Evolutionary conservation across 345 rosid genomes (phyloP).

Genomic region (Toxicodendron radicans): DNA sequence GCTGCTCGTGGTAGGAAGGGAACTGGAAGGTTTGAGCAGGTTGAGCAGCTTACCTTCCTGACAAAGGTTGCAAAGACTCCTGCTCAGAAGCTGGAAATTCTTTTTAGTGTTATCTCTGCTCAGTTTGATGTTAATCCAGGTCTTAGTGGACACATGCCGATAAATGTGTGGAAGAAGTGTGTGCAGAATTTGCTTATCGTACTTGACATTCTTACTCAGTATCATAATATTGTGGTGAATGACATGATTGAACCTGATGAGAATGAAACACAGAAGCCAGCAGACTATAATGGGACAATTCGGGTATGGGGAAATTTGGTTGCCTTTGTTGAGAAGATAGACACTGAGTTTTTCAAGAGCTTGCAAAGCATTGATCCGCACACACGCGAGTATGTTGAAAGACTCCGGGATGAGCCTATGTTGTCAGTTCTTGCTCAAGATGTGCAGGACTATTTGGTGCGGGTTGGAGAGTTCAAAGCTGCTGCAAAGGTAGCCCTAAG

Average conservation of each 20-base stretch:
- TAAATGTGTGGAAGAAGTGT: conserved; percentile 88
- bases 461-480: conserved; percentile 63
- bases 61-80: conserved; percentile 96
- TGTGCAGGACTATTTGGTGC: conserved; percentile 79
- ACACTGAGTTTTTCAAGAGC: conserved; percentile 89
- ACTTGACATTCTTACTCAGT: conserved; percentile 77
- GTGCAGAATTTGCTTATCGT: conserved; percentile 72
- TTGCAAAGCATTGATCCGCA: conserved; percentile 95
- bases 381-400: conserved; percentile 85
- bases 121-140: conserved; percentile 97
- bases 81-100: conserved; percentile 94
- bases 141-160: conserved; percentile 98
- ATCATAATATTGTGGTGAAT: conserved; percentile 68
- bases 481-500: conserved; percentile 83
- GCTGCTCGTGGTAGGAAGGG: conserved; percentile 97
- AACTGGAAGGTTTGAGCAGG: conserved; percentile 89
- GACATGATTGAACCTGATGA: conserved; percentile 80
- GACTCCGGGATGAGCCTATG: conserved; percentile 87
- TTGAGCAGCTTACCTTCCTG: conserved; percentile 92
- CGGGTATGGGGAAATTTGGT: conserved; percentile 91
- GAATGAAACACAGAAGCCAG: conserved; percentile 81
- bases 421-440: conserved; percentile 83
- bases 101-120: conserved; percentile 85
- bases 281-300: conserved; percentile 59
- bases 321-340: conserved; percentile 86